These are phyloP conservation scores for Lepidium aucheri DNA, from an alignment of 345 rosid genomes.

Conservation along the genomic window DNA sequence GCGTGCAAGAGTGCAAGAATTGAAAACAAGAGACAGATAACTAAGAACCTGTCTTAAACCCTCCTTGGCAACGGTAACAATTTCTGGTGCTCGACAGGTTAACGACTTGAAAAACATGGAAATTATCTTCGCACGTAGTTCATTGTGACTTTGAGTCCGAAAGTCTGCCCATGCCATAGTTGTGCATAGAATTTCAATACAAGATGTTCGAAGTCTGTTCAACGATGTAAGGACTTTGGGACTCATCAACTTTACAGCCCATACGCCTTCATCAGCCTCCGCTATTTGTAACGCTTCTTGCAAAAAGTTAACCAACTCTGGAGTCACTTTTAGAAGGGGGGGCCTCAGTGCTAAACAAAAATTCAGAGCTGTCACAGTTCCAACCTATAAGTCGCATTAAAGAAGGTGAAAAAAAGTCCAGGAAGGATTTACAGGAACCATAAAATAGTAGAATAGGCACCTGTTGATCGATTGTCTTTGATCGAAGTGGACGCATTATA, in stretches of 20 bases:
- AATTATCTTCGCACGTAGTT: conserved; percentile 86
- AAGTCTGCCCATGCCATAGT: conserved; percentile 99
- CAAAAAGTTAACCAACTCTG: conserved; percentile 80
- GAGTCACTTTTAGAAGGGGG: conserved; percentile 91
- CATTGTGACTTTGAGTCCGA: conserved; percentile 72
- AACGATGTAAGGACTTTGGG: conserved; percentile 73
- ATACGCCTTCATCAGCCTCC: conserved; percentile 88
- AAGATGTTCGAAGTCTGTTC: conserved; percentile 83
- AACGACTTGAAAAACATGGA: conserved; percentile 98
- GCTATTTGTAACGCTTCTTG: conserved; percentile 99
- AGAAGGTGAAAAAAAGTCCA: conserved; percentile 20
- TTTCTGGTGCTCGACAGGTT: conserved; percentile 86
- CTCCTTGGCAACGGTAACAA: conserved; percentile 97
- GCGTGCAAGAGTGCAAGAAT: neutral
- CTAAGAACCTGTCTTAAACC: conserved; percentile 77
- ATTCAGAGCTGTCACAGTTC: conserved; percentile 90
- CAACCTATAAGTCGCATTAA: conserved; percentile 50
- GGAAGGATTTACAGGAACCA: conserved; percentile 1
- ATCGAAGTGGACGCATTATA: conserved; percentile 71
- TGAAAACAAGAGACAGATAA: conserved; percentile 15
- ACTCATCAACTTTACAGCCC: conserved; percentile 88
- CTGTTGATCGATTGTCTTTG: conserved; percentile 97
- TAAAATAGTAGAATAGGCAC: conserved; percentile 29
- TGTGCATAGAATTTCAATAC: conserved; percentile 93
- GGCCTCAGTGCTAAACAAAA: conserved; percentile 97